These are phyloP conservation scores for Pilatotrama ljubarskyi DNA, from an alignment of 768 basidiomycete genomes.

Conservation along the genomic window DNA sequence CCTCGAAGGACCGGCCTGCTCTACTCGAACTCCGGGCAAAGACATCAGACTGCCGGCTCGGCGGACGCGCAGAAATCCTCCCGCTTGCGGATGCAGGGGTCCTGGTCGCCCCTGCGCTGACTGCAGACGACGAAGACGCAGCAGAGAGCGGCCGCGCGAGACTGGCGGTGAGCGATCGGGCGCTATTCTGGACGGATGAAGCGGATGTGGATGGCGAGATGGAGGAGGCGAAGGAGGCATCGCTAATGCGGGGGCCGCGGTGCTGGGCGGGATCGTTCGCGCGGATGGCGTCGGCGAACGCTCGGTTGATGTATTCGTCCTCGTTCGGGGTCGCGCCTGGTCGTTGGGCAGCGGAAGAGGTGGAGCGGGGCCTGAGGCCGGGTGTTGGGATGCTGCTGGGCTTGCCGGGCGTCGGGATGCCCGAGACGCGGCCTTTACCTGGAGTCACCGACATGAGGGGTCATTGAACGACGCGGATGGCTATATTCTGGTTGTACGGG, in stretches of 20 bases:
- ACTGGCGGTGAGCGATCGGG: slow-evolving; percentile 42
- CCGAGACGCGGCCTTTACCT: slow-evolving; percentile 42
- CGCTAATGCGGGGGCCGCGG: slow-evolving; percentile 44
- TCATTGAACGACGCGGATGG: slow-evolving; percentile 10
- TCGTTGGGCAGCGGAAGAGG: slow-evolving; percentile 44
- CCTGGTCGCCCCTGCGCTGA: slow-evolving; percentile 34
- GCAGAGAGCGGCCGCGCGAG: slow-evolving; percentile 58
- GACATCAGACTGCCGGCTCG: slow-evolving; percentile 68
- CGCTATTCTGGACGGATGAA: slow-evolving; percentile 42
- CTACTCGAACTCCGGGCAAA: slow-evolving; percentile 49
- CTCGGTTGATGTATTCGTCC: slow-evolving; percentile 61
- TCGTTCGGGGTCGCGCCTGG: slow-evolving; percentile 41
- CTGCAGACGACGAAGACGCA: slow-evolving; percentile 53
- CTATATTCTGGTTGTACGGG: background rate
- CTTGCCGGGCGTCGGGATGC: slow-evolving; percentile 50
- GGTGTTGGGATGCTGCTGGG: slow-evolving; percentile 65
- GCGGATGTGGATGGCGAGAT: slow-evolving; percentile 51
- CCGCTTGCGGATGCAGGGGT: slow-evolving; percentile 39
- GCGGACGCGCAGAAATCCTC: slow-evolving; percentile 58
- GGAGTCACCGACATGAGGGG: slow-evolving; percentile 44
- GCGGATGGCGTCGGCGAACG: slow-evolving; percentile 79
- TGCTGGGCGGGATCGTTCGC: slow-evolving; percentile 80
- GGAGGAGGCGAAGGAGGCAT: slow-evolving; percentile 38
- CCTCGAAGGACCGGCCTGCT: slow-evolving; percentile 50
- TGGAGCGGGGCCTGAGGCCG: slow-evolving; percentile 60